Conservation (phyloP, 75 land plant species). For the Sequoiadendron giganteum region DNA sequence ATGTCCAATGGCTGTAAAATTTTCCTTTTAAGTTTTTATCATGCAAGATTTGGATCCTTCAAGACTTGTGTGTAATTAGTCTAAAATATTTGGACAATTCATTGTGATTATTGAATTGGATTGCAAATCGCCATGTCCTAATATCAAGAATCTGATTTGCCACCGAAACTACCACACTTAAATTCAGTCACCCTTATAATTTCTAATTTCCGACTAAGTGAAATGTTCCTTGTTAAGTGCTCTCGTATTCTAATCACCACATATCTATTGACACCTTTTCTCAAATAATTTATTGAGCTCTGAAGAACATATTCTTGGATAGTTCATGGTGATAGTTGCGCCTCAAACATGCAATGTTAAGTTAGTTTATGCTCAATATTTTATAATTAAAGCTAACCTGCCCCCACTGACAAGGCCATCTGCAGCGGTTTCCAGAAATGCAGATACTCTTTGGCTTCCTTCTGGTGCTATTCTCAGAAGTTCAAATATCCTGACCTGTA, state of each 20-base stretch:
- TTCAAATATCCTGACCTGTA: constrained; percentile 74
- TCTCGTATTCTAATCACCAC: neutral
- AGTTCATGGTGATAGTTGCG: neutral
- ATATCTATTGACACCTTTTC: neutral
- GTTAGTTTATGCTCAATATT: neutral
- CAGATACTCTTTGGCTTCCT: constrained; percentile 83
- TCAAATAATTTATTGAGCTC: neutral
- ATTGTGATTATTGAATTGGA: neutral
- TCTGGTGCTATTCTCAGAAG: constrained; percentile 69
- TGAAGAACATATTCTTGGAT: neutral
- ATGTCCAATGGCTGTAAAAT: neutral
- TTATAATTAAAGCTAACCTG: constrained; percentile 44
- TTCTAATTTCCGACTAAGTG: neutral
- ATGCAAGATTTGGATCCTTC: neutral
- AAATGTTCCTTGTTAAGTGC: neutral
- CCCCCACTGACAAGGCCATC: constrained; percentile 96
- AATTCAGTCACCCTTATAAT: neutral
- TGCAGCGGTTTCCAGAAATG: constrained; percentile 89
- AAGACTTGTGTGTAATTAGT: neutral
- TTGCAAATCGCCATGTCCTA: neutral
- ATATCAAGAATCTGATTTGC: neutral
- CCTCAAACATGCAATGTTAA: neutral
- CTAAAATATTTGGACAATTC: neutral
- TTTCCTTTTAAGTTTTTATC: neutral
- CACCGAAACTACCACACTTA: neutral